Evolutionary conservation across 306 rosid genomes (phyloP), one percentile per base, ranked within the genome.

Genomic region (Cucurbita pepo): DNA sequence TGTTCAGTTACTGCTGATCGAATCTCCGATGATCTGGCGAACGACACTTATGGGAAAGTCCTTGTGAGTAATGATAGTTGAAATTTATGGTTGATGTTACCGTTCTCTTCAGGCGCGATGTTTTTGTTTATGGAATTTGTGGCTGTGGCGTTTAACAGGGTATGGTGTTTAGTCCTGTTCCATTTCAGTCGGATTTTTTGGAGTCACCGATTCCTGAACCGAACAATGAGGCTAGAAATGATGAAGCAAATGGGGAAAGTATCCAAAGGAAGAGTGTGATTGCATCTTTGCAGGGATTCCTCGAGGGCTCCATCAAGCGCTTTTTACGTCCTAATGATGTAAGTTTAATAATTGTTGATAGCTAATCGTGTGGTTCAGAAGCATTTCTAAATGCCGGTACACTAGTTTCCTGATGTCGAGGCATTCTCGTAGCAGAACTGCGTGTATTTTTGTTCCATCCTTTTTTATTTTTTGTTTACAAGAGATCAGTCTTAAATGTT

Each of bases 21-120:
- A 9, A 86, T 90, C 69, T 90, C 97, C 51, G 97, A 93, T 41
- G 94, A 88, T 72, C 88, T 81, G 73, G 94, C 97, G 50, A 82
- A 83, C 69, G 84, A 80, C 10, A 79, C 88, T 73, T 93, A 93
- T 77, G 98, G 91, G 40, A 93, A 93, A 76, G 80, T 85, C 77
- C 90, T 93, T 47, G 98, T 93, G 61, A 79, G 73, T 61, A 8
- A 1, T 44, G 6, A 14, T 38, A 22, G 15, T 57, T 48, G 43
- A 48, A 78, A 54, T 10, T 10, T 53, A 37, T 61, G 16, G 72
- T 44, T 54, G 51, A 15, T 57, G 36, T 56, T 21, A 52, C 10
- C 7, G 16, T 16, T 19, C 16, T 14, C 13, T n/a, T 37, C 45
- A 40, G 25, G 10, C 12, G 16, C 19, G 75, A 38, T 66, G 63